phyloP scores from a whole-genome alignment of 176 grass and related monocot genomes.

The Puya raimondii region DNA sequence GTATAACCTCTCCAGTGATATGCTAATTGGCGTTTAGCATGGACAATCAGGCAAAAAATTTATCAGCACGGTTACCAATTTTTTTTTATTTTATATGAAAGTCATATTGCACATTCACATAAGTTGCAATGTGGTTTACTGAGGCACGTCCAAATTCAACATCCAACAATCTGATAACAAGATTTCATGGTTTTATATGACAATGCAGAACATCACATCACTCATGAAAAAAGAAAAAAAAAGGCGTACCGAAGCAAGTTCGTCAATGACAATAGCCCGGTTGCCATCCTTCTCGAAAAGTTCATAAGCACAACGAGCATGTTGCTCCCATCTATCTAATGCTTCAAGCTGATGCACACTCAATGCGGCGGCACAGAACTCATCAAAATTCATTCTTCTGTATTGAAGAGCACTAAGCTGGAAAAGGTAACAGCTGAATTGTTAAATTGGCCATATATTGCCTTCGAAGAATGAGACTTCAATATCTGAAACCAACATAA shows the following conservation, averaged over 20 bases:
- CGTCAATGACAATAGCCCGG: constrained; percentile 70
- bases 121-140: too few species aligned
- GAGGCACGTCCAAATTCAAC: too few species aligned
- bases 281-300: constrained; percentile 79
- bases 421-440: constrained; percentile 4
- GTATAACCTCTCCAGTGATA: too few species aligned
- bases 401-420: constrained; percentile 72
- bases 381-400: constrained; percentile 81
- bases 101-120: too few species aligned
- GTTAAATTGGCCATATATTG: neutral
- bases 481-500: constrained; percentile 7
- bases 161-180: neutral
- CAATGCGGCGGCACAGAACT: constrained; percentile 66
- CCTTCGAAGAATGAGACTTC: neutral
- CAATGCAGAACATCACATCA: neutral
- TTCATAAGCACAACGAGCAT: constrained; percentile 65
- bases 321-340: constrained; percentile 84
- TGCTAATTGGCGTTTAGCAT: too few species aligned
- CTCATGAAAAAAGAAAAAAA: neutral
- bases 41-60: too few species aligned
- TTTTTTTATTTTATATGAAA: too few species aligned
- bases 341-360: constrained; percentile 81
- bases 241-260: constrained; percentile 58
- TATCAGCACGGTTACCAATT: too few species aligned
- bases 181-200: neutral